phyloP scores from a whole-genome alignment of 1,139 yeast genomes.

The Hemisphaericaspora xylanilytica region DNA sequence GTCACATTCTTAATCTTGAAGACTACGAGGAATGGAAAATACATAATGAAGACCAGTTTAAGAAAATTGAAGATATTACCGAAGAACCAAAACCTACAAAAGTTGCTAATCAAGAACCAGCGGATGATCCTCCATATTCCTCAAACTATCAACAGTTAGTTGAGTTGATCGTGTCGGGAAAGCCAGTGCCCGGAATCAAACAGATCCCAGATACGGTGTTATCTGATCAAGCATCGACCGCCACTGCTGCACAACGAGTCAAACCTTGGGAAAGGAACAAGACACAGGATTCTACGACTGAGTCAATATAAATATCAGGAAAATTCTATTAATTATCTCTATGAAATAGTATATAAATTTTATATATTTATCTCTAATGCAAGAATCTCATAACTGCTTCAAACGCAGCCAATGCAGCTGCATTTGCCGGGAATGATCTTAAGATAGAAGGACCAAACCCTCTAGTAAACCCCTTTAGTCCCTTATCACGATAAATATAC shows the following conservation, averaged over 20 bases:
- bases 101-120: not conserved
- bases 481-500: slow-evolving; percentile 57
- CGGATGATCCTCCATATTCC: slow-evolving; percentile 50
- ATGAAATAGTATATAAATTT: too few species aligned
- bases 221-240: slow-evolving; percentile 47
- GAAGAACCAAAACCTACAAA: slow-evolving; percentile 9
- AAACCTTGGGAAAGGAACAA: slow-evolving; percentile 71
- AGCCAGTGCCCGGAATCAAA: slow-evolving; percentile 75
- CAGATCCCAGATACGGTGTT: slow-evolving; percentile 70
- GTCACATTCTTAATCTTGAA: slow-evolving; percentile 54
- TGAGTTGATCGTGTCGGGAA: slow-evolving; percentile 64
- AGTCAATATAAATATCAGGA: slow-evolving; percentile 3
- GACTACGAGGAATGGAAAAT: slow-evolving; percentile 52
- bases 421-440: slow-evolving; percentile 84
- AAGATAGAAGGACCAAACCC: slow-evolving; percentile 79
- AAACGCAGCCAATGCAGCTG: slow-evolving; percentile 89
- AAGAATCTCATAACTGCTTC: slow-evolving; percentile 74
- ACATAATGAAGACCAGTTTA: slow-evolving; percentile 27
- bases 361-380: too few species aligned
- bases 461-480: slow-evolving; percentile 63
- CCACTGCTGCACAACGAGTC: slow-evolving; percentile 44
- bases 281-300: not conserved
- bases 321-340: too few species aligned
- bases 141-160: slow-evolving; percentile 71
- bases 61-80: slow-evolving; percentile 17